Evolutionary conservation across 2,329 filamentous ascomycete species (phyloP).

Genomic region (Aspergillus texensis): DNA sequence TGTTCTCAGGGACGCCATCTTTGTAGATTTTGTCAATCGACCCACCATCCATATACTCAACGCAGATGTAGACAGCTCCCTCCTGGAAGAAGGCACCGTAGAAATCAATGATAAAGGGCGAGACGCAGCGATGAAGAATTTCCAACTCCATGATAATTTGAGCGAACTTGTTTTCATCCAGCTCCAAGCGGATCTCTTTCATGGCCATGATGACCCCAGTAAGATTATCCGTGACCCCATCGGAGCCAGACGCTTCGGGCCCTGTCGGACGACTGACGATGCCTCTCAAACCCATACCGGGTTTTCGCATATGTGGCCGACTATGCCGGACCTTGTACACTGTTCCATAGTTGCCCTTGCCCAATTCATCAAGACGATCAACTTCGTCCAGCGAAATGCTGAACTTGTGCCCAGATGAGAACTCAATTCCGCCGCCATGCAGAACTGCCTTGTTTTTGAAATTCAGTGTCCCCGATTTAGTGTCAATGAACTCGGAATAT

Average conservation of each 20-base stretch:
- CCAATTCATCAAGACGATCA: slow-evolving; percentile 87
- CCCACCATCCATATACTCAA: slow-evolving; percentile 98
- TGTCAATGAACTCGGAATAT: slow-evolving; percentile 82
- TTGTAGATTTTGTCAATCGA: slow-evolving; percentile 95
- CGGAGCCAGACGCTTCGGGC: slow-evolving; percentile 21
- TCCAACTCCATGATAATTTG: slow-evolving; percentile 98
- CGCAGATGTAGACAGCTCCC: slow-evolving; percentile 97
- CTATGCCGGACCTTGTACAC: slow-evolving; percentile 95
- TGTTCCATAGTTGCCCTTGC: slow-evolving; percentile 97
- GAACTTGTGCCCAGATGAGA: slow-evolving; percentile 85
- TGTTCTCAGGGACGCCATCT: slow-evolving; percentile 84
- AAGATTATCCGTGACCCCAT: slow-evolving; percentile 29
- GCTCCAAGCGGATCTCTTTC: slow-evolving; percentile 95
- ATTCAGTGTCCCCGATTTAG: slow-evolving; percentile 84
- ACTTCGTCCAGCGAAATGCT: slow-evolving; percentile 95
- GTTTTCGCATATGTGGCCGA: slow-evolving; percentile 65
- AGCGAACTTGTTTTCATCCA: slow-evolving; percentile 95
- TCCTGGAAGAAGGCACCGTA: slow-evolving; percentile 99
- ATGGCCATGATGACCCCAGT: slow-evolving; percentile 90
- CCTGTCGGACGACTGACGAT: slow-evolving; percentile 52
- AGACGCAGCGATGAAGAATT: slow-evolving; percentile 90
- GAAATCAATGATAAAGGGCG: slow-evolving; percentile 97
- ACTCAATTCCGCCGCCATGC: slow-evolving; percentile 86
- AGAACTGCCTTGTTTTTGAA: slow-evolving; percentile 93
- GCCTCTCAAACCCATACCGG: slow-evolving; percentile 62